Percentiles rank a stretch among this genome's conserved stretches.
phyloP scores from a whole-genome alignment of 345 rosid species.

The Xanthoceras sorbifolium region DNA sequence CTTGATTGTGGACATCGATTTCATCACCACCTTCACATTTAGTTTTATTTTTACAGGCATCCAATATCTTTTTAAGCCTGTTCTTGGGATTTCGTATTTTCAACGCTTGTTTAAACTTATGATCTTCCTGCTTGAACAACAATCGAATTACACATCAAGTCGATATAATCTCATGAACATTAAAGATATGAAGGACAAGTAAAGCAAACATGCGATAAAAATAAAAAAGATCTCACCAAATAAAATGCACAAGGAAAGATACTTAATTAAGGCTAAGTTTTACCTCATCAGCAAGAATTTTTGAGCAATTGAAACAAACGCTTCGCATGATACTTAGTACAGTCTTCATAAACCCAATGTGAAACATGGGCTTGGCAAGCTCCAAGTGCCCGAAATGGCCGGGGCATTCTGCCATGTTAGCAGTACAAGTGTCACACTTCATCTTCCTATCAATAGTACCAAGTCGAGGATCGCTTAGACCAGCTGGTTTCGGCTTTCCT shows the following conservation, averaged over 20 bases:
- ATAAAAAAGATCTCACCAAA: neutral
- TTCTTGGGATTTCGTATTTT: conserved; percentile 90
- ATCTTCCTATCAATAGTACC: conserved; percentile 92
- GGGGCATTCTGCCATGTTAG: conserved; percentile 93
- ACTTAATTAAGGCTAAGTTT: neutral
- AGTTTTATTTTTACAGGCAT: conserved; percentile 84
- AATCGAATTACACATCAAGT: conserved; percentile 12
- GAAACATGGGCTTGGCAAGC: conserved; percentile 98
- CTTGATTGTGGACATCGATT: conserved; percentile 61
- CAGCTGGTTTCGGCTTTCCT: conserved; percentile 82
- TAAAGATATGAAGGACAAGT: neutral
- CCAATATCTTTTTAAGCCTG: conserved; percentile 83
- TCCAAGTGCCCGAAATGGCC: conserved; percentile 98
- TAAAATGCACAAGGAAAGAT: neutral
- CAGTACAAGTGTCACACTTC: conserved; percentile 93
- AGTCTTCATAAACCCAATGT: conserved; percentile 89
- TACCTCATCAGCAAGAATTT: conserved; percentile 93
- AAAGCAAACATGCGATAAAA: neutral
- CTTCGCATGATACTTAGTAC: conserved; percentile 89
- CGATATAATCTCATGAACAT: neutral
- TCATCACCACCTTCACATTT: conserved; percentile 94
- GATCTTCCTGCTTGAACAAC: conserved; percentile 71
- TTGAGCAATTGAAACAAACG: conserved; percentile 95
- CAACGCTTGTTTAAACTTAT: conserved; percentile 92
- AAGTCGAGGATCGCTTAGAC: conserved; percentile 80